These are phyloP conservation scores for Draba incana DNA, from an alignment of 345 rosid species.

Conservation along the genomic window DNA sequence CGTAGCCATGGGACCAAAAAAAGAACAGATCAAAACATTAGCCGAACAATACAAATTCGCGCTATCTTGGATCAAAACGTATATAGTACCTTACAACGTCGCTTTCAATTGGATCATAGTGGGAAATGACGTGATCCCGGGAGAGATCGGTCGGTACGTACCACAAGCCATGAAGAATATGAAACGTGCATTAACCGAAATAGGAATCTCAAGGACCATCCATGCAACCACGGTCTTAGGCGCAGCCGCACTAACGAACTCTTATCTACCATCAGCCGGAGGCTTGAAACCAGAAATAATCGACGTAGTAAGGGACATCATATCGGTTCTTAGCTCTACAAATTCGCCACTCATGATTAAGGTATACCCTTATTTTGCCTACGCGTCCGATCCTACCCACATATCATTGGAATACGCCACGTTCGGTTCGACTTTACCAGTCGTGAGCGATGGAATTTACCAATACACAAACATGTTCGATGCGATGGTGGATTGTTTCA, in stretches of 20 bases:
- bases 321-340: background rate
- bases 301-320: slow-evolving; percentile 20
- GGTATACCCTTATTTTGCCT: slow-evolving; percentile 49
- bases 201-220: background rate
- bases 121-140: slow-evolving; percentile 44
- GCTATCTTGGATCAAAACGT: slow-evolving; percentile 24
- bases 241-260: slow-evolving; percentile 9
- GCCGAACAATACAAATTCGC: slow-evolving; percentile 24
- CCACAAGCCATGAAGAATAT: slow-evolving; percentile 39
- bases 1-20: slow-evolving; percentile 31
- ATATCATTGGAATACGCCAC: slow-evolving; percentile 38
- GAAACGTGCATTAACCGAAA: background rate
- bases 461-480: slow-evolving; percentile 42
- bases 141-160: slow-evolving; percentile 15
- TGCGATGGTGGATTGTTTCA: slow-evolving; percentile 40
- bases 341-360: slow-evolving; percentile 42
- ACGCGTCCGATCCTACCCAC: slow-evolving; percentile 28
- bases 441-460: slow-evolving; percentile 35
- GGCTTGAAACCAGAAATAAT: slow-evolving; percentile 2
- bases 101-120: slow-evolving; percentile 32
- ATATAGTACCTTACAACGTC: slow-evolving; percentile 34
- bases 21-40: slow-evolving; percentile 36
- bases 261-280: slow-evolving; percentile 47
- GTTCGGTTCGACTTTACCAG: slow-evolving; percentile 23
- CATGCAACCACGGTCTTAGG: slow-evolving; percentile 36